Base-by-base conservation (phyloP, 805 yeast genomes). In the Teunomyces barrocoloradensis region DNA sequence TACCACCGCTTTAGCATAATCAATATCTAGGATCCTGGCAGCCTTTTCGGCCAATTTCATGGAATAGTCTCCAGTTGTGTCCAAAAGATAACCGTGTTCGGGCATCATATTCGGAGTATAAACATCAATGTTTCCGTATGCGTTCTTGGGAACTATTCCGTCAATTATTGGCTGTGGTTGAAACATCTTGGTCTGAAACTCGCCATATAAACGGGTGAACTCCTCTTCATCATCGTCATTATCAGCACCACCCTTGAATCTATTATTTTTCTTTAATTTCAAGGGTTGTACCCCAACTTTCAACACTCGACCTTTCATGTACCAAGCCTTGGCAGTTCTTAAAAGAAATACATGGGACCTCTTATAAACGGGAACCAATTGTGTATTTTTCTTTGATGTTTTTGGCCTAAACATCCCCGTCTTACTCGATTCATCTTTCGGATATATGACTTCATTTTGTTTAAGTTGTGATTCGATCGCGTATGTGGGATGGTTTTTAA, bases 51-150 rank as follows among this genome's bases (percentile, higher is more conserved):
- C 81, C 47, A 75, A 64, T 33, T 78, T 75, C 54, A 79, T 65
- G 5, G 75, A 69, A 23, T 53, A 56, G 3, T 43, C 44, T 1
- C 47, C 54, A 1, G 57, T 47, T 2, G 58, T 52, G 2, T 55
- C 53, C 5, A 90, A 67, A 45, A 88, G 78, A 9, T 71, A 77
- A 6, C 88, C 95, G 18, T 92, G 91, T 13, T 68, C 74, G 0
- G 99, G 99, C 1, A 92, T 68, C 98, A 92, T 92, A 37, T 81
- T 71, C 0, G 84, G 79, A 1, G 78, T 78, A 64, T 87, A 92
- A 1, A 90, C 65, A 57, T 92, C 98, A 43, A 92, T 79, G 53
- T 92, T 90, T 0, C 96, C 95, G 61, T 73, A 92, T 1, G 84
- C 82, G 60, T 89, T 89, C 55, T 82, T 85, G 3, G 85, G 82